Evolutionary conservation across 257 asterid species (phyloP).

Genomic region (Nyctanthes arbortristis): DNA sequence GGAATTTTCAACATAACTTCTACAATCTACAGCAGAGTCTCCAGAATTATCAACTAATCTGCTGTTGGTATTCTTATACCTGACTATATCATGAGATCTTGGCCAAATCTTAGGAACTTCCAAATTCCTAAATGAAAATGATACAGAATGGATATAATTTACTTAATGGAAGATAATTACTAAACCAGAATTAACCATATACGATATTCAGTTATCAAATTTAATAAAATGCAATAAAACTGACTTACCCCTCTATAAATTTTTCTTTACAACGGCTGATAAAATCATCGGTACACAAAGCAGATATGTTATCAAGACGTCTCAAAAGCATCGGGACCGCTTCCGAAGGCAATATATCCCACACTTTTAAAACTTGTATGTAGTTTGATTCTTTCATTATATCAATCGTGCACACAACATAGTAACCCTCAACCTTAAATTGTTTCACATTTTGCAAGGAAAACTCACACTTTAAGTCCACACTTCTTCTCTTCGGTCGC

Average conservation of each 20-base stretch:
- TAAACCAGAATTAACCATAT: not conserved
- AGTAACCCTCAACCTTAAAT: slow-evolving; percentile 49
- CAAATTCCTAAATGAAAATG: slow-evolving; percentile 36
- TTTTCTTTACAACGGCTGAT: slow-evolving; percentile 44
- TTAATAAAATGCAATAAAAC: not conserved
- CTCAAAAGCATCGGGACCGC: slow-evolving; percentile 45
- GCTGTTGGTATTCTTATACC: slow-evolving; percentile 33
- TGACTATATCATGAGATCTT: slow-evolving; percentile 23
- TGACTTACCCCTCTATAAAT: slow-evolving; percentile 47
- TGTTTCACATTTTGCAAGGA: slow-evolving; percentile 49
- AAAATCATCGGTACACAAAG: slow-evolving; percentile 52
- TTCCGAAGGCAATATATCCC: slow-evolving; percentile 54
- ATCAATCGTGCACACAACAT: slow-evolving; percentile 53
- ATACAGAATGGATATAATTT: not conserved
- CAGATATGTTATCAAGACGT: slow-evolving; percentile 51
- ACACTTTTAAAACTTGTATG: slow-evolving; percentile 58
- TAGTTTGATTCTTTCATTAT: slow-evolving; percentile 38
- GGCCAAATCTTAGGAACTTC: slow-evolving; percentile 63
- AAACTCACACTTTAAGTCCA: slow-evolving; percentile 44
- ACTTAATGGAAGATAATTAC: not conserved
- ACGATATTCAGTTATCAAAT: not conserved
- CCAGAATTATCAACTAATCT: slow-evolving; percentile 20
- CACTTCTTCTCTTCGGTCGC: slow-evolving; percentile 57
- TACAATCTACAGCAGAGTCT: slow-evolving; percentile 26
- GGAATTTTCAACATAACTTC: slow-evolving; percentile 56